These are phyloP conservation scores for Fusarium lateritium DNA, from an alignment of 2,329 filamentous ascomycete species.

Conservation along the genomic window DNA sequence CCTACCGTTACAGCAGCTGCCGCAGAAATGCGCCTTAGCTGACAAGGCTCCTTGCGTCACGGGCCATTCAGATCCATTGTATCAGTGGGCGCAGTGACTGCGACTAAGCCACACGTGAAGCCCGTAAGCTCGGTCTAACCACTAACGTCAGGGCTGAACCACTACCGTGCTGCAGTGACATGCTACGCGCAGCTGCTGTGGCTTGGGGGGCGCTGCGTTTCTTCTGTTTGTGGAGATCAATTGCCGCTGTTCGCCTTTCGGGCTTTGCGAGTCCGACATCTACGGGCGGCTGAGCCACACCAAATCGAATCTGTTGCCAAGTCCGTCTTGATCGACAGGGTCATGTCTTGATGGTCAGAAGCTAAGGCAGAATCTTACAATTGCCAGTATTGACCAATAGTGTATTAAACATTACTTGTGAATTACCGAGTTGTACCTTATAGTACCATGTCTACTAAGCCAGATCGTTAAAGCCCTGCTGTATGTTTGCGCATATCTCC, in stretches of 20 bases:
- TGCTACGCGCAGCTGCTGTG: slow-evolving; percentile 22
- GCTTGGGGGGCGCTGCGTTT: slow-evolving; percentile 16
- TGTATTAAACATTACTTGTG: slow-evolving; percentile 13
- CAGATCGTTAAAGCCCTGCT: slow-evolving; percentile 32
- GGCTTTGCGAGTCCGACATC: slow-evolving; percentile 19
- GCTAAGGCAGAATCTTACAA: slow-evolving; percentile 23
- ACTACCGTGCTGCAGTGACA: slow-evolving; percentile 35
- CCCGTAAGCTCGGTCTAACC: slow-evolving; percentile 32
- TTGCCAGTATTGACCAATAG: neutral
- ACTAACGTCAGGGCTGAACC: slow-evolving; percentile 29
- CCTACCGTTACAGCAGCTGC: slow-evolving; percentile 3
- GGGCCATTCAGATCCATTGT: slow-evolving; percentile 1
- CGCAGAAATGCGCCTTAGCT: slow-evolving; percentile 44
- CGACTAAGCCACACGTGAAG: slow-evolving; percentile 35
- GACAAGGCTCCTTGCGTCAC: slow-evolving; percentile 35
- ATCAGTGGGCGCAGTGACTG: slow-evolving; percentile 39
- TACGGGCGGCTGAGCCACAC: slow-evolving; percentile 27
- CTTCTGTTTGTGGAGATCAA: slow-evolving; percentile 11
- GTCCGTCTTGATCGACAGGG: slow-evolving; percentile 27
- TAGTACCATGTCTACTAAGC: slow-evolving; percentile 1
- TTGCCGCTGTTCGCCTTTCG: neutral
- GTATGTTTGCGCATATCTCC: slow-evolving; percentile 31
- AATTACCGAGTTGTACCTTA: neutral
- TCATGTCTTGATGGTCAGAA: neutral
- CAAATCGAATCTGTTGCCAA: slow-evolving; percentile 14